Evolutionary conservation across 1,284 basidiomycete genomes (phyloP), one percentile per base, ranked within the genome.

Genomic region (Entoloma clypeatum): DNA sequence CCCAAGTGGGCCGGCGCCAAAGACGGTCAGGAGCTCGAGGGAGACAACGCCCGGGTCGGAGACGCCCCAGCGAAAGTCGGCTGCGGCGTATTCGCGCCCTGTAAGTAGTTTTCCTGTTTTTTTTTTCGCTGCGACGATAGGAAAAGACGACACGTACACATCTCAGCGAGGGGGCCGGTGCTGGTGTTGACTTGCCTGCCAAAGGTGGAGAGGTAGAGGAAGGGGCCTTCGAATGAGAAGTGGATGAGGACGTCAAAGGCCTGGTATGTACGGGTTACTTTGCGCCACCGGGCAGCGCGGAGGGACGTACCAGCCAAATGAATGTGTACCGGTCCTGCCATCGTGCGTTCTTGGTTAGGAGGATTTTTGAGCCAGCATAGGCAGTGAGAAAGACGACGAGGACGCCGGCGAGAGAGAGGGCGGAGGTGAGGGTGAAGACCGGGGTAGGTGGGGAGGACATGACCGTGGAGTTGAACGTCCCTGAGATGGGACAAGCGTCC

Each of bases 221-320:
- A 91, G 5, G 83, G 79, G 5, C 81, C 86, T 56, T 91, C 88
- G 44, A 87, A 79, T 1, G 70, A 71, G 60, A 87, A 86, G 57
- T 90, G 88, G 43, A 86, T 86, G 55, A 88, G 69, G 2, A 77
- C 83, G 56, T 89, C 83, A 50, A 88, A 90, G 7, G 79, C 73
- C 79, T 87, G 47, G 29, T 24, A 26, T 41, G 14, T 21, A 28
- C 10, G 19, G 10, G 19, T 18, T 18, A 11, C 17, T 27, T 14
- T 22, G 5, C 36, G 19, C 10, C 24, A 43, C 21, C 21, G 25
- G 26, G 24, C 9, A 28, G 28, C 5, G 36, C 10, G 39, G 47
- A 24, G 30, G 40, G 41, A 56, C 60, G 53, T 51, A 86, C 84
- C 51, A 86, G 67, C 82, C 84, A 87, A 35, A 86, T 72, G 62